Evolutionary conservation across 495 filamentous ascomycete species (phyloP), one percentile per base, ranked within the genome.

Genomic region (Podospora comata): DNA sequence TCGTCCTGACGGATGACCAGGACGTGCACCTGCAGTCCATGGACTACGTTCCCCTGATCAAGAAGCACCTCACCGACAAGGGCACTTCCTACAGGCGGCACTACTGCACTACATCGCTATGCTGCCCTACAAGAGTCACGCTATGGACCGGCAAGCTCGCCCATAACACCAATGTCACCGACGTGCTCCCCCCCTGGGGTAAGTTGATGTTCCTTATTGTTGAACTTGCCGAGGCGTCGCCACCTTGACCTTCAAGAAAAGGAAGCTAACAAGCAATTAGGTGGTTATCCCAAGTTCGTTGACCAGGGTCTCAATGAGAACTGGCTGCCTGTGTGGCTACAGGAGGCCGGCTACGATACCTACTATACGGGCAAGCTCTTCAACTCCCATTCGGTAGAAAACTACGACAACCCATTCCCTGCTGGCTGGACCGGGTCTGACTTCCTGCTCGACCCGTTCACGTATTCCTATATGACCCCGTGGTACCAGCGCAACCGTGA

Each of bases 161-260:
- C 0, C 90, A 92, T 74, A 92, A 92, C 71, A 91, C 89, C 26
- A 92, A 92, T 68, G 89, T 92, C 5, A 91, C 90, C 0, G 87
- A 90, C 66, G 86, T 92, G 11, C 78, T 71, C 26, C 87, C 89
- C 0, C 89, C 88, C 13, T 83, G 86, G 66, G 86, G 86, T 86
- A 76, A 62, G 73, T 60, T 23, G 9, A 7, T 0, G 19, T 44
- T 18, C 3, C 7, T 18, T 20, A 16, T 13, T 23, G 20, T 23
- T 23, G 20, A 23, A 23, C 20, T 23, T 23, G 20, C 20, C 20
- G 20, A 23, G 20, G 18, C 11, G 18, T 18, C 18, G 18, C 9
- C 48, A 2, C 11, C 0, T 7, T 6, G 27, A 2, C 4, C 62
- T 23, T 23, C 20, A 23, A 23, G 20, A 23, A 23, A 23, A 23